Evolutionary conservation across 495 filamentous ascomycete genomes (phyloP).

Genomic region (Cercophora scortea): DNA sequence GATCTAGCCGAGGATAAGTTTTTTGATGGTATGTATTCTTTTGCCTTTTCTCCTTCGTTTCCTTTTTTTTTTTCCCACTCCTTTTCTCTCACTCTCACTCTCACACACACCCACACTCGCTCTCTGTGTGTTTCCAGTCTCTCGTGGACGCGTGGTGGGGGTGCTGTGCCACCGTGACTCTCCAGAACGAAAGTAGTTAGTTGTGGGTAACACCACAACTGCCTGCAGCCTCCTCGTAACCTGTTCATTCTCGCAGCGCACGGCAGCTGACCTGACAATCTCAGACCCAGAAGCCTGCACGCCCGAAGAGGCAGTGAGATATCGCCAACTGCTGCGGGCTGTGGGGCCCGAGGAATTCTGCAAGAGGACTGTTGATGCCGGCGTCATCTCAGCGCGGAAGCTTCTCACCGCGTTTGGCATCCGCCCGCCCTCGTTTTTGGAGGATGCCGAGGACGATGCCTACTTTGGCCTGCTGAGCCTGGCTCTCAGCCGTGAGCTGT

Average conservation of each 20-base stretch:
- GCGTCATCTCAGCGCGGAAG: constrained; percentile 67
- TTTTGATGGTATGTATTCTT: constrained; percentile 41
- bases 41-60: constrained; percentile 6
- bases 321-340: constrained; percentile 60
- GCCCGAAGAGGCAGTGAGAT: constrained; percentile 60
- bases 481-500: constrained; percentile 74
- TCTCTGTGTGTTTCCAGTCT: no score
- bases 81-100: neutral
- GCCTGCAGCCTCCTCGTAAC: no score
- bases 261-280: neutral
- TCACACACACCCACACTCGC: no score
- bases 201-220: no score
- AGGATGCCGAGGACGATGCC: constrained; percentile 62
- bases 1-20: constrained; percentile 54
- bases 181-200: no score
- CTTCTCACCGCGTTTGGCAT: constrained; percentile 90
- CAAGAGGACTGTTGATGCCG: constrained; percentile 58
- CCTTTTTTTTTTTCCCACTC: neutral
- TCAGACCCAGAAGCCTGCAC: constrained; percentile 56
- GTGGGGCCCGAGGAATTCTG: constrained; percentile 73
- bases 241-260: no score
- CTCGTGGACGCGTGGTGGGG: no score
- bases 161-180: no score
- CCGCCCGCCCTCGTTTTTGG: constrained; percentile 64
- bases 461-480: constrained; percentile 69